phyloP scores from a whole-genome alignment of 2,329 filamentous ascomycete species.

The Tricladium varicosporioides region DNA sequence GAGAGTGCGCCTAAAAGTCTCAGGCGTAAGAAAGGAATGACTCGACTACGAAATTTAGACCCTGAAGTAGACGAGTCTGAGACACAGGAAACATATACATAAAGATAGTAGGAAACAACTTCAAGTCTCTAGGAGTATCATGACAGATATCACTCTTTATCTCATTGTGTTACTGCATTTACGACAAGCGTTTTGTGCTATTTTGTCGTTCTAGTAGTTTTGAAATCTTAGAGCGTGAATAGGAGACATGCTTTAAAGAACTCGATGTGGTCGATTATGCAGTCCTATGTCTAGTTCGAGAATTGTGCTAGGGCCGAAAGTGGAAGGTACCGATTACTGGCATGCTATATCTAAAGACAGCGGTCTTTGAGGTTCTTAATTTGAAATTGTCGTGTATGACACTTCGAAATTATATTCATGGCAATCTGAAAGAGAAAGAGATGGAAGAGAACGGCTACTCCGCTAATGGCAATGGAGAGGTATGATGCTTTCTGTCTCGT shows the following conservation, averaged over 20 bases:
- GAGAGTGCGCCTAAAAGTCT: background rate
- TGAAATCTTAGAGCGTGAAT: too few relatives aligned
- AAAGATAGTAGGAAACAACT: background rate
- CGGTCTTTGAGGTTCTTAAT: background rate
- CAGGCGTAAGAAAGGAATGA: background rate
- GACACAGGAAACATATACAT: background rate
- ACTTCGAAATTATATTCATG: too few relatives aligned
- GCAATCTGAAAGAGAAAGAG: too few relatives aligned
- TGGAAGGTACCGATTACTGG: background rate
- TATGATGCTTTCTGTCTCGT: background rate
- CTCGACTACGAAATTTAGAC: background rate
- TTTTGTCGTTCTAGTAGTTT: too few relatives aligned
- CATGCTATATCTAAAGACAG: background rate
- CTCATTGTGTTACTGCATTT: too few relatives aligned
- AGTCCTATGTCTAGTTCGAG: background rate
- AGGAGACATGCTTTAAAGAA: too few relatives aligned
- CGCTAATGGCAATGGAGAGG: background rate
- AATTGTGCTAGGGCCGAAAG: background rate
- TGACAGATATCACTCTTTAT: too few relatives aligned
- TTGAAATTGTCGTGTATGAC: background rate
- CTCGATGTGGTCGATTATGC: too few relatives aligned
- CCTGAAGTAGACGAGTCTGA: background rate
- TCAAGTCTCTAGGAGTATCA: too few relatives aligned
- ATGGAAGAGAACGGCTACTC: too few relatives aligned
- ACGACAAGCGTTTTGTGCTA: too few relatives aligned